Base-by-base conservation (phyloP, 768 basidiomycete species). In the Tephrocybe sp. region DNA sequence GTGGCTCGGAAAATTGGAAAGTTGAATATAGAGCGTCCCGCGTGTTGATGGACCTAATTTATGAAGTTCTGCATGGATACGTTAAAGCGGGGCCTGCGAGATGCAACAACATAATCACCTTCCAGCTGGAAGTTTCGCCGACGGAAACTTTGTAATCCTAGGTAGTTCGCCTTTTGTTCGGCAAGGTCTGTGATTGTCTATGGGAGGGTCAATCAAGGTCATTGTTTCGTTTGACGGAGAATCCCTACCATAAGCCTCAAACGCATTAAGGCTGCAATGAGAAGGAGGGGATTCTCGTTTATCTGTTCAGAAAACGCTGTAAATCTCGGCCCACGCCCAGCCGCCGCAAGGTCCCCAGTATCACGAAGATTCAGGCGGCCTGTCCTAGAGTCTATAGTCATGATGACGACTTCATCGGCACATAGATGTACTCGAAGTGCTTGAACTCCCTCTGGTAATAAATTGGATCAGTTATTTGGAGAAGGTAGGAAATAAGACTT, bases 141-240 rank as follows among this genome's bases (percentile, higher is more conserved):
- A 13, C 84, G 80, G 66, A 81, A 87, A 49, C 79, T 83, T 62
- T 84, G 83, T 34, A 93, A 67, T n/a, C 93, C 93, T 9, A 95
- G 79, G 59, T 91, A 87, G 53, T 74, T 80, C n/a, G 87, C 89
- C 60, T 92, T 93, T 64, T 89, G 87, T 64, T 94, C 91, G 9
- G 86, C 80, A 13, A 87, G 76, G 47, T 92, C 89, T 35, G 80
- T 75, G 52, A 94, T 91, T 5, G 91, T 91, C 93, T 95, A 55
- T n/a, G 12, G 40, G 31, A 31, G 24, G 12, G 21, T n/a, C 27
- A 35, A 16, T 21, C 34, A 9, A 2, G 22, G 51, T 30, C 47
- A 53, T 44, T 44, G n/a, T 35, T 43, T 25, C 27, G 41, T 5
- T 21, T 12, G 9, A 19, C 4, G 21, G 32, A 19, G 24, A 5